Evolutionary conservation across 1,284 basidiomycete genomes (phyloP).

Genomic region (Leccinum pachyderme): DNA sequence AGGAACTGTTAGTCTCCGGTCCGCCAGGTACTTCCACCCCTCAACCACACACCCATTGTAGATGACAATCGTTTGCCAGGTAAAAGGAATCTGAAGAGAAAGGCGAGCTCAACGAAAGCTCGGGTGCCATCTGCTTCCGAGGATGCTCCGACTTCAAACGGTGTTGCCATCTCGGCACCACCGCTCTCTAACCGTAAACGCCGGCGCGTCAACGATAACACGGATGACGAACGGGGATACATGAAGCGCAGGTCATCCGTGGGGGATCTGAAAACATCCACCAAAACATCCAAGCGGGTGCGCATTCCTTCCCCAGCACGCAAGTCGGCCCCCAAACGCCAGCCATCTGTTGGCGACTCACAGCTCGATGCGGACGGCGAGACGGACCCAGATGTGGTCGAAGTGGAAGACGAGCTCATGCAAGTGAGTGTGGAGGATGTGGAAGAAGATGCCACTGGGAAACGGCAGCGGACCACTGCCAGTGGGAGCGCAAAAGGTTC

Average conservation of each 20-base stretch:
- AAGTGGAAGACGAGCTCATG: slow-evolving; percentile 36
- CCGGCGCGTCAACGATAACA: slow-evolving; percentile 10
- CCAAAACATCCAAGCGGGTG: slow-evolving; percentile 18
- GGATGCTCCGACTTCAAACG: slow-evolving; percentile 8
- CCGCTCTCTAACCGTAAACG: slow-evolving; percentile 25
- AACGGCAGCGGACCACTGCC: neutral
- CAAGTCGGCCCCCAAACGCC: slow-evolving; percentile 12
- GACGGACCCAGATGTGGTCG: slow-evolving; percentile 31
- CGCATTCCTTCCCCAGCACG: slow-evolving; percentile 29
- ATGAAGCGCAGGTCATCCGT: slow-evolving; percentile 13
- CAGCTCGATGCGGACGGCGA: slow-evolving; percentile 36
- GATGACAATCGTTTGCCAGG: slow-evolving; percentile 16
- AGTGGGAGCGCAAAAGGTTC: slow-evolving; percentile 1
- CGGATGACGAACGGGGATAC: slow-evolving; percentile 8
- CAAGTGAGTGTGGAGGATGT: slow-evolving; percentile 23
- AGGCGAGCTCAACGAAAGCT: slow-evolving; percentile 9
- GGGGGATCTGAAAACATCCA: slow-evolving; percentile 8
- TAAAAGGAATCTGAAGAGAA: slow-evolving; percentile 24
- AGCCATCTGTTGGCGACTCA: slow-evolving; percentile 28
- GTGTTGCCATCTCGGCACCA: slow-evolving; percentile 21
- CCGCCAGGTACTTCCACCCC: slow-evolving; percentile 49
- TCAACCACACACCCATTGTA: neutral
- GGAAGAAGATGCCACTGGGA: slow-evolving; percentile 11
- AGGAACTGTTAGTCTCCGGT: slow-evolving; percentile 53
- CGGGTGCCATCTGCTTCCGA: slow-evolving; percentile 7